Evolutionary conservation across 75 land plant species (phyloP).

Genomic region (Pseudotsuga menziesii): DNA sequence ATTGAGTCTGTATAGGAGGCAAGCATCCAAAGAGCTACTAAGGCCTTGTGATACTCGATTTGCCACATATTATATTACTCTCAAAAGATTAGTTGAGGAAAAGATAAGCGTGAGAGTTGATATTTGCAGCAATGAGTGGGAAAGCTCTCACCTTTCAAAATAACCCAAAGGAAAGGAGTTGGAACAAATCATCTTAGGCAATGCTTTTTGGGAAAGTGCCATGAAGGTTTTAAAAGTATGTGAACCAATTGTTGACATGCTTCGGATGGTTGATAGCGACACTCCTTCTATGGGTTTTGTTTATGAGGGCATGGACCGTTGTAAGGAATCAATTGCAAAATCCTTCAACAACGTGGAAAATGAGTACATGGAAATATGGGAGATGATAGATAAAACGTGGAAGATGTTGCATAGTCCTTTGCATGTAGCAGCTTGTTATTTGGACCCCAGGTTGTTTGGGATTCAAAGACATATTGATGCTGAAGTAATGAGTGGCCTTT

Average conservation of each 20-base stretch:
- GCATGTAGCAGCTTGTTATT: neutral
- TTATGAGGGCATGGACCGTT: neutral
- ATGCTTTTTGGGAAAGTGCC: neutral
- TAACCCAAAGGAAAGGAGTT: neutral
- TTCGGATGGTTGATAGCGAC: neutral
- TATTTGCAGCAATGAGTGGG: neutral
- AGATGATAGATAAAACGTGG: neutral
- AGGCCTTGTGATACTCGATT: neutral
- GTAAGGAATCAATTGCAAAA: neutral
- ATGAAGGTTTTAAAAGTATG: neutral
- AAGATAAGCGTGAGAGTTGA: neutral
- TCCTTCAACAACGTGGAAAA: neutral
- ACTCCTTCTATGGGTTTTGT: neutral
- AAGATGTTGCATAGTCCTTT: neutral
- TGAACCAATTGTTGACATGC: constrained; percentile 1
- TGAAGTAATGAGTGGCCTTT: neutral
- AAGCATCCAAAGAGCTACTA: neutral
- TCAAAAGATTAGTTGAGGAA: constrained; percentile 1
- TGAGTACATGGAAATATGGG: neutral
- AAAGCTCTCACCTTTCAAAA: neutral
- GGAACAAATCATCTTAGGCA: neutral
- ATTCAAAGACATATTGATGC: neutral
- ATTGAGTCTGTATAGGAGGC: neutral
- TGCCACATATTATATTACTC: too few species aligned
- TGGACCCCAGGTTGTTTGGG: neutral